These are phyloP conservation scores for Brassica cretica DNA, from an alignment of 345 rosid genomes.

Conservation along the genomic window DNA sequence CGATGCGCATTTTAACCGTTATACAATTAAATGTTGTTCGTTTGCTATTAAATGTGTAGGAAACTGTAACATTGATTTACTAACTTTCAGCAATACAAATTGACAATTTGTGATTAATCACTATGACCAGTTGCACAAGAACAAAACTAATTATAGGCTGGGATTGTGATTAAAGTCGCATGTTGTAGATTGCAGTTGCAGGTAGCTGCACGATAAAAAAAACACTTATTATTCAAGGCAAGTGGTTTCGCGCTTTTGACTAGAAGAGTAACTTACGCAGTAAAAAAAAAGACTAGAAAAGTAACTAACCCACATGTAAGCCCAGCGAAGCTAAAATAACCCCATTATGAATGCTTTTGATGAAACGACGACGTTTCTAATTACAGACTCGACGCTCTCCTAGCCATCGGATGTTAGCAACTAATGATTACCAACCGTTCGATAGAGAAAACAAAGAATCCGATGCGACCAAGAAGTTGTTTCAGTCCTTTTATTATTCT, in stretches of 20 bases:
- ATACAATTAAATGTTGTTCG: background rate
- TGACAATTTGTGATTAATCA: too few species aligned
- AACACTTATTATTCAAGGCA: too few species aligned
- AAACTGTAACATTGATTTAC: too few species aligned
- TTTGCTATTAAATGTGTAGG: too few species aligned
- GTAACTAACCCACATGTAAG: background rate
- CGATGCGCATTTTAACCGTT: background rate
- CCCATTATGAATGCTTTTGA: background rate
- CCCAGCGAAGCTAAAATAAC: background rate
- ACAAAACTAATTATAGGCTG: background rate
- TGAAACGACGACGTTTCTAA: background rate
- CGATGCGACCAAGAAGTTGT: conserved; percentile 31
- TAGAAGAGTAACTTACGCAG: too few species aligned
- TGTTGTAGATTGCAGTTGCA: background rate
- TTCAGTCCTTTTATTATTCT: conserved; percentile 12
- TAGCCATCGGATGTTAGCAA: conserved; percentile 11
- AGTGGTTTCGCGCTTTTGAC: too few species aligned
- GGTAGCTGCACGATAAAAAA: background rate
- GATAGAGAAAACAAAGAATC: conserved; percentile 21
- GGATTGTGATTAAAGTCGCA: background rate
- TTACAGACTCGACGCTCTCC: background rate
- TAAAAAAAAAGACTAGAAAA: background rate
- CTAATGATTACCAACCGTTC: background rate
- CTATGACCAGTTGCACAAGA: too few species aligned
- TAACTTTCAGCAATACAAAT: too few species aligned